Evolutionary conservation across 441 rosid genomes (phyloP).

Genomic region (Daphne laureola): DNA sequence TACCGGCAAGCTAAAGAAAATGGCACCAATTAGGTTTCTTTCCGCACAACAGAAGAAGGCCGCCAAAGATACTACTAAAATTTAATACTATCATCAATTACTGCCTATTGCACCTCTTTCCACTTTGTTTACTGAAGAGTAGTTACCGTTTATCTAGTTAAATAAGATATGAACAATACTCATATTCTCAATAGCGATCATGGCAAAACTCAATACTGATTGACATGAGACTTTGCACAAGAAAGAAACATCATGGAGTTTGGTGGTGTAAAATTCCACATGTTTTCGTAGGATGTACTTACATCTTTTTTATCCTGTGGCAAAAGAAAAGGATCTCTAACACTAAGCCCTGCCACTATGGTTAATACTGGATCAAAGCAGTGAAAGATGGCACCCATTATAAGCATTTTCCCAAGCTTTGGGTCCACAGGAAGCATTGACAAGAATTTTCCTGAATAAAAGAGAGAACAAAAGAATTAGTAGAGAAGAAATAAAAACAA

Average conservation of each 20-base stretch:
- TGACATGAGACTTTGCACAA: too few species aligned
- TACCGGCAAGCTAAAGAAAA: conserved; percentile 73
- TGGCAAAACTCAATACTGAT: too few species aligned
- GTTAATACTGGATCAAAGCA: conserved; percentile 97
- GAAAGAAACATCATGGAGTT: too few species aligned
- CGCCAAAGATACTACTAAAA: too few species aligned
- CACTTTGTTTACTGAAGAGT: too few species aligned
- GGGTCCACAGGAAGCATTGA: conserved; percentile 98
- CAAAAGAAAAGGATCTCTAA: conserved; percentile 96
- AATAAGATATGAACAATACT: too few species aligned
- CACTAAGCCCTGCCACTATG: conserved; percentile 95
- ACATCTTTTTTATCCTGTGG: conserved; percentile 99
- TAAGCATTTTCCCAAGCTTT: conserved; percentile 97
- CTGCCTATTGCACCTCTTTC: too few species aligned
- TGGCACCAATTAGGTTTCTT: not conserved
- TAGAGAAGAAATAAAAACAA: conserved; percentile 6
- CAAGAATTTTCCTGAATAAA: conserved; percentile 60
- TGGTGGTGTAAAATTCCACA: too few species aligned
- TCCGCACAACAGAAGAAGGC: too few species aligned
- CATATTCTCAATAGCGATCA: too few species aligned
- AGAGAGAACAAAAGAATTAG: conserved; percentile 6
- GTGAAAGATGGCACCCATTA: conserved; percentile 90
- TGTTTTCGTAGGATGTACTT: conserved; percentile 22
- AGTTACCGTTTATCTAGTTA: too few species aligned
- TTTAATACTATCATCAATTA: too few species aligned